These are phyloP conservation scores for Colletotrichum tropicale DNA, from an alignment of 2,329 filamentous ascomycete genomes.

Conservation along the genomic window DNA sequence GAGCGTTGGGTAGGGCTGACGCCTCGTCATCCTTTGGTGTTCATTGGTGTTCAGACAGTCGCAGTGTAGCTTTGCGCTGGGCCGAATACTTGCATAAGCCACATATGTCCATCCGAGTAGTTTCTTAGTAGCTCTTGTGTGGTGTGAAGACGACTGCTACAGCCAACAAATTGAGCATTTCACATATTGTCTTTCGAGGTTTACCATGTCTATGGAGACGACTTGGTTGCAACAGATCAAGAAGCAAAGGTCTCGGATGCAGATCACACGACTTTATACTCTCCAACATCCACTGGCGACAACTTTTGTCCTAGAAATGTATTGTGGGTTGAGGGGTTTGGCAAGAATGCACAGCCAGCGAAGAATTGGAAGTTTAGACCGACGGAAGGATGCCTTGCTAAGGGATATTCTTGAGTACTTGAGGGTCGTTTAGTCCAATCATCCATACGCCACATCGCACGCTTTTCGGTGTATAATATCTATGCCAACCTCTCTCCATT, in stretches of 20 bases:
- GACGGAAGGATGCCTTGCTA: background rate
- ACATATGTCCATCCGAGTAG: background rate
- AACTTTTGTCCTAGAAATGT: fast-evolving
- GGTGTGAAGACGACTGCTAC: background rate
- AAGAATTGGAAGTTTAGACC: background rate
- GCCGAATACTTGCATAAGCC: background rate
- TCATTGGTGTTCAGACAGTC: background rate
- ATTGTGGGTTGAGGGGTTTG: background rate
- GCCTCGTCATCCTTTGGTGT: background rate
- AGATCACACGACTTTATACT: background rate
- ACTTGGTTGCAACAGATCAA: background rate
- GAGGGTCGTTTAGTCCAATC: background rate
- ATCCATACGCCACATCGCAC: background rate
- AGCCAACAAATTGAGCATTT: background rate
- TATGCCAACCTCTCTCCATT: background rate
- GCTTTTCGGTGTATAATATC: background rate
- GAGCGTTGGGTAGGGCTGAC: background rate
- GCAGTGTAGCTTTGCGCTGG: background rate
- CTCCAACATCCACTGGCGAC: background rate
- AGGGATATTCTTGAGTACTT: too few species aligned
- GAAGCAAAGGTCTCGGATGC: background rate
- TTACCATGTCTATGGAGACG: too few species aligned
- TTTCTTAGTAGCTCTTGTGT: fast-evolving
- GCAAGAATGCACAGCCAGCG: background rate
- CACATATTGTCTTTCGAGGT: fast-evolving